Evolutionary conservation across 371 early-diverging fungal species (phyloP).

Genomic region (Fennellomyces sp.): DNA sequence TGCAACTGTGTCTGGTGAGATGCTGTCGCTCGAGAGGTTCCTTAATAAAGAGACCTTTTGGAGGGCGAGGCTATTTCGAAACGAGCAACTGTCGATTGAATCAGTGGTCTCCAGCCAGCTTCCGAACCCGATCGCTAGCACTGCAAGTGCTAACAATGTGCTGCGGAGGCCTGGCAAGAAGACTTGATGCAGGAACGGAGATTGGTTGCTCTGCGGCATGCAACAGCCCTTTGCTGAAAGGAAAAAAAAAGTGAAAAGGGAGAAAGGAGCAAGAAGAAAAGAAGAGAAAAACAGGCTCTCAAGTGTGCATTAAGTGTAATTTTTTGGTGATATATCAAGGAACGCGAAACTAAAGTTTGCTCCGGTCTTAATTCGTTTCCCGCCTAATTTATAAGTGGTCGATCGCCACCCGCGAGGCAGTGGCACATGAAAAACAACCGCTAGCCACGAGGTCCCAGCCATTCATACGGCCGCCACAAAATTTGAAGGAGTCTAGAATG

Average conservation of each 20-base stretch:
- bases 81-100: conserved; percentile 22
- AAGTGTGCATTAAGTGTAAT: too few relatives aligned
- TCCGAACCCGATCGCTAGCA: conserved; percentile 30
- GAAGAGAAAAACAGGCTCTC: too few relatives aligned
- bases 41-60: conserved; percentile 30
- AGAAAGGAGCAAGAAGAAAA: neutral
- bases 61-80: conserved; percentile 29
- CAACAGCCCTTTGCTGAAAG: neutral
- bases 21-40: conserved; percentile 23
- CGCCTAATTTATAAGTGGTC: neutral
- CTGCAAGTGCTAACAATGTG: conserved; percentile 18
- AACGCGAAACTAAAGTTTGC: neutral
- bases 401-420: too few relatives aligned
- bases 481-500: neutral
- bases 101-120: conserved; percentile 43
- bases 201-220: neutral
- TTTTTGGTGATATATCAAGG: too few relatives aligned
- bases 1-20: conserved; percentile 34
- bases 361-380: neutral
- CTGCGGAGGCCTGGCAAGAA: conserved; percentile 30
- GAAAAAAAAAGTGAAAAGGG: neutral
- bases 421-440: neutral
- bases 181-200: conserved; percentile 32
- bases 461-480: too few relatives aligned
- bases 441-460: neutral